Evolutionary conservation across 2,329 filamentous ascomycete genomes (phyloP).

Genomic region (Aspergillus terreus): DNA sequence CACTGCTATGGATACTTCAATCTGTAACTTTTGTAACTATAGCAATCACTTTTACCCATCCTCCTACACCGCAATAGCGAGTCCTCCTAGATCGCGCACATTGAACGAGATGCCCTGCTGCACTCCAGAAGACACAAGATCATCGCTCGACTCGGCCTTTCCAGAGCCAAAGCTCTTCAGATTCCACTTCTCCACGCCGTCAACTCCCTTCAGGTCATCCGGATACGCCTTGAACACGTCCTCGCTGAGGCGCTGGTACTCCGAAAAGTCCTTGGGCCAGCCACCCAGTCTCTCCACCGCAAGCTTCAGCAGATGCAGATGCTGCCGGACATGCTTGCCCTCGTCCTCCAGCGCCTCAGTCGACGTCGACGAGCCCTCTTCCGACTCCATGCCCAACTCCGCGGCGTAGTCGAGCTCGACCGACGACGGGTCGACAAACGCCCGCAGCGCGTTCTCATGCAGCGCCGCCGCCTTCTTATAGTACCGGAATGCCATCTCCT

Average conservation of each 20-base stretch:
- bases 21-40: not conserved
- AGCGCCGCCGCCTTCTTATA: slow-evolving; percentile 37
- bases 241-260: slow-evolving; percentile 47
- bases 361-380: not conserved
- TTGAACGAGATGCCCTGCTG: slow-evolving; percentile 6
- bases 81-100: not conserved
- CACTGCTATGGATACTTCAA: not conserved
- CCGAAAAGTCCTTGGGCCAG: slow-evolving; percentile 46
- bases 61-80: slow-evolving; percentile 11
- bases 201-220: slow-evolving; percentile 37
- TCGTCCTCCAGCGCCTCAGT: not conserved
- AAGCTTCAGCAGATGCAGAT: slow-evolving; percentile 36
- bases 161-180: slow-evolving; percentile 44
- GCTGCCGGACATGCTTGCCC: slow-evolving; percentile 31
- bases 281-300: slow-evolving; percentile 36
- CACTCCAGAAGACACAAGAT: slow-evolving; percentile 17
- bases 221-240: slow-evolving; percentile 42
- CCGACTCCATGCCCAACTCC: slow-evolving; percentile 3
- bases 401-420: slow-evolving; percentile 13
- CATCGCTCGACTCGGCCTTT: slow-evolving; percentile 41
- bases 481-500: slow-evolving; percentile 35
- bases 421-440: slow-evolving; percentile 33
- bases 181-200: slow-evolving; percentile 48
- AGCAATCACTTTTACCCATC: slow-evolving; percentile 1
- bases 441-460: slow-evolving; percentile 38